Base-by-base conservation (phyloP, 1,284 basidiomycete genomes). In the Tetrapyrgos nigripes region DNA sequence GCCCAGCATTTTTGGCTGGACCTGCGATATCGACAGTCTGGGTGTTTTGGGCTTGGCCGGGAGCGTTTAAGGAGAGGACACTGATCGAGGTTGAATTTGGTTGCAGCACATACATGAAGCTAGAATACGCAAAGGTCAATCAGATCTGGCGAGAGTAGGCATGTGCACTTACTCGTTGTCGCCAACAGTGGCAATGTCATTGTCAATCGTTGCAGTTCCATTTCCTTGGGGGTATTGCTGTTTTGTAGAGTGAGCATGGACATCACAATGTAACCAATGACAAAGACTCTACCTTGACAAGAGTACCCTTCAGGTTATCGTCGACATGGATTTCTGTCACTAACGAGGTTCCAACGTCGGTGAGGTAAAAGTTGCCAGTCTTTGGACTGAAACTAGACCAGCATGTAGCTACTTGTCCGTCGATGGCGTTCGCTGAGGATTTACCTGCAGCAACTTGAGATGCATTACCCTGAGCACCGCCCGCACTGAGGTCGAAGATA, bases 291-390 rank as follows among this genome's bases (percentile, higher is more conserved):
- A 77, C 79, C 70, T 76, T 76, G 35, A 84, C 78, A 49, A 83
- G 73, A 21, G 72, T 72, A 4, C 71, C 75, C 55, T 75, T 74
- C 50, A 85, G 73, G 59, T 79, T 77, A 53, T 73, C 64, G 66
- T 79, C 75, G 51, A 85, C 73, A 47, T 75, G 73, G 44, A 83
- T 74, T 69, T 84, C 83, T 1, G 79, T 81, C 50, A 85, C 73
- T 10, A 68, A 68, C 6, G 76, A 66, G 14, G 78, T 80, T 24
- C 68, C 74, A 56, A 80, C 73, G 61, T 84, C 82, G 14, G 75
- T 79, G 24, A 84, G 63, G 68, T 79, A 84, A 70, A 80, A 82
- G 69, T 78, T 81, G 10, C 78, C 78, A 1, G 80, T 82, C 69
- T 76, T 72, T 44, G 65, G 65, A 66, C 78, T 79, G 70, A 78